phyloP scores from a whole-genome alignment of 352 stramenopile species.

The Aphanomyces astaci region DNA sequence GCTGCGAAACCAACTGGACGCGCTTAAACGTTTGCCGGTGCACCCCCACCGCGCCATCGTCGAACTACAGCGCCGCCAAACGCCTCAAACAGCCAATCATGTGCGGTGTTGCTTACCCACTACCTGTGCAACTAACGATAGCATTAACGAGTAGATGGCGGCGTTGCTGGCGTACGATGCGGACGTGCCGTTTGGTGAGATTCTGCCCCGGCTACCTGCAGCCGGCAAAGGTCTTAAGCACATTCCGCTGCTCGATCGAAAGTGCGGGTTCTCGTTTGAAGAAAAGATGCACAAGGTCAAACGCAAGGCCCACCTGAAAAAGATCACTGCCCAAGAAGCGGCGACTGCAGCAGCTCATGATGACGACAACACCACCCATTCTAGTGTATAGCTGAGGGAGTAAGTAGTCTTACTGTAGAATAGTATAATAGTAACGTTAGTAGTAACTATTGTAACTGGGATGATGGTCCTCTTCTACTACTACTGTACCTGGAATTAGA shows the following conservation, averaged over 20 bases:
- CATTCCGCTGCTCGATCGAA: slow-evolving; percentile 53
- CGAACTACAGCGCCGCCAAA: slow-evolving; percentile 57
- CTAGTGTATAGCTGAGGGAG: too few relatives aligned
- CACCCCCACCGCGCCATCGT: slow-evolving; percentile 38
- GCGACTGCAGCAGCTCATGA: too few relatives aligned
- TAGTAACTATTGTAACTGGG: too few relatives aligned
- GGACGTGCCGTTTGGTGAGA: background rate
- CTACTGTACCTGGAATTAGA: too few relatives aligned
- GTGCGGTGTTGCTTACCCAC: slow-evolving; percentile 45
- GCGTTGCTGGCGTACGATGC: slow-evolving; percentile 40
- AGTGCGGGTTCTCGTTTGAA: slow-evolving; percentile 70
- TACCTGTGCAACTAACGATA: slow-evolving; percentile 39
- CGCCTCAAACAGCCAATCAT: slow-evolving; percentile 37
- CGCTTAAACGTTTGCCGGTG: slow-evolving; percentile 42
- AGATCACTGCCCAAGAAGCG: background rate
- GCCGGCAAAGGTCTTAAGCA: slow-evolving; percentile 44
- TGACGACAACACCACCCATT: too few relatives aligned
- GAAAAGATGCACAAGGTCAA: slow-evolving; percentile 70
- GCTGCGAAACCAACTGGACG: slow-evolving; percentile 61
- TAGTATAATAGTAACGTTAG: too few relatives aligned
- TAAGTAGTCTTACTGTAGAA: too few relatives aligned
- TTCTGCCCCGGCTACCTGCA: slow-evolving; percentile 44
- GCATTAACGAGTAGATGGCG: slow-evolving; percentile 22
- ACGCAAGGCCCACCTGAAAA: slow-evolving; percentile 33
- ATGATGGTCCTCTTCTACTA: too few relatives aligned